Conservation (phyloP, 1,284 basidiomycete genomes). For the Gymnopus androsaceus region DNA sequence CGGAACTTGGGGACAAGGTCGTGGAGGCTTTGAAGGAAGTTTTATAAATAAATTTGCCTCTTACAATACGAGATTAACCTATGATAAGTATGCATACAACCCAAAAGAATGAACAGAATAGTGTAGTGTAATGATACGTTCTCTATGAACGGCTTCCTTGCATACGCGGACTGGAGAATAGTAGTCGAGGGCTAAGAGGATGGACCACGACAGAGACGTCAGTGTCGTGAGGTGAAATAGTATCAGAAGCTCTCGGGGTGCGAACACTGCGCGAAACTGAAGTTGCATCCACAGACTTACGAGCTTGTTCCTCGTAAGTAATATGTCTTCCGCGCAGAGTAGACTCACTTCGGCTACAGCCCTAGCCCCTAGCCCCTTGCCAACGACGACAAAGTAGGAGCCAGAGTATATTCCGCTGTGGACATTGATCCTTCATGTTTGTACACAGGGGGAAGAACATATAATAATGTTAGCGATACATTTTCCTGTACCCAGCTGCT, state of each 20-base stretch:
- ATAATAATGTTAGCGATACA: no score
- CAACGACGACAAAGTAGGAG: no score
- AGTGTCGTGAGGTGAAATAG: neutral
- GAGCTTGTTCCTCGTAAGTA: neutral
- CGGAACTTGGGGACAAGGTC: slow-evolving; percentile 84
- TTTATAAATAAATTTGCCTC: slow-evolving; percentile 39
- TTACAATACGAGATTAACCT: neutral
- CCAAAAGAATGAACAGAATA: neutral
- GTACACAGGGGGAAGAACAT: no score
- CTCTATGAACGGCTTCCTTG: neutral
- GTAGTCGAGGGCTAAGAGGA: neutral
- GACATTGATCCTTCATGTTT: no score
- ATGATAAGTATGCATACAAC: neutral
- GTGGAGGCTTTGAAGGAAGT: slow-evolving; percentile 74
- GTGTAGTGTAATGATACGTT: neutral
- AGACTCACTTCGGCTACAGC: slow-evolving; percentile 7
- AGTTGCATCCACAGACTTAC: neutral
- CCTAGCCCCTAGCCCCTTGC: slow-evolving; percentile 25
- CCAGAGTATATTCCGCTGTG: no score
- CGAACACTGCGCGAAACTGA: neutral
- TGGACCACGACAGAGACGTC: neutral
- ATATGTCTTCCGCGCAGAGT: neutral
- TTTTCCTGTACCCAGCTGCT: no score
- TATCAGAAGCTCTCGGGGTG: neutral
- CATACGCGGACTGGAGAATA: neutral